Evolutionary conservation across 352 stramenopile genomes (phyloP), one percentile per base, ranked within the genome.

Genomic region (Saprolegnia diclina): DNA sequence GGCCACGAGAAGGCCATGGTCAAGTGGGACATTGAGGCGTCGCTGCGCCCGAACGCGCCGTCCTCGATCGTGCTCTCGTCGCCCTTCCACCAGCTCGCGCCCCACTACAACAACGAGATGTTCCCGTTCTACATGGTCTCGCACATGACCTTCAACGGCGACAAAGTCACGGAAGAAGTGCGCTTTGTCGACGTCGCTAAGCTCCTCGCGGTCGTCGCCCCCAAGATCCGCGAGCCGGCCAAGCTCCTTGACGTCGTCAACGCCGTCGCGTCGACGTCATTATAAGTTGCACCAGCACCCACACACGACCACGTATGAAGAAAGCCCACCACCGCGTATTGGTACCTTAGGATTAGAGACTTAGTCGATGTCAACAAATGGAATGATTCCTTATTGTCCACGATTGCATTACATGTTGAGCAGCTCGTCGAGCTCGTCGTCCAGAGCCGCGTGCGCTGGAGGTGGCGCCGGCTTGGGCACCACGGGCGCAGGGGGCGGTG

Each of bases 61-160:
- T 80, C 77, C 48, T 77, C 80, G 48, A 80, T 91, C 6, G 81
- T 81, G 22, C 57, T 91, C 21, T 86, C 82, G 38, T 73, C 79
- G 22, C 83, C 83, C 0, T 92, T 94, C 55, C 76, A 75, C 19
- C 82, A 90, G 24, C 64, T 92, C 26, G 77, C 77, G 16, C 46
- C 73, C 19, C 70, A 87, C 64, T 85, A 85, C 59, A 77, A 73
- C 22, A 76, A 72, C 35, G 83, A 92, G 63, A 68, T 79, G 65
- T 72, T 94, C 37, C 77, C 83, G 35, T 89, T 91, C 69, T 78
- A 83, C 65, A 82, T 90, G 75, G 80, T 79, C 13, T 91, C 84
- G 16, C 86, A 91, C 79, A 64, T 94, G 56, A 90, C 84, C 18
- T 94, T 94, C 40, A 76, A 87, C n/a, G 79, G 88, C 38, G 84